Evolutionary conservation across 2,329 filamentous ascomycete genomes (phyloP), one percentile per base, ranked within the genome.

Genomic region (Xylariomycetidae sp.): DNA sequence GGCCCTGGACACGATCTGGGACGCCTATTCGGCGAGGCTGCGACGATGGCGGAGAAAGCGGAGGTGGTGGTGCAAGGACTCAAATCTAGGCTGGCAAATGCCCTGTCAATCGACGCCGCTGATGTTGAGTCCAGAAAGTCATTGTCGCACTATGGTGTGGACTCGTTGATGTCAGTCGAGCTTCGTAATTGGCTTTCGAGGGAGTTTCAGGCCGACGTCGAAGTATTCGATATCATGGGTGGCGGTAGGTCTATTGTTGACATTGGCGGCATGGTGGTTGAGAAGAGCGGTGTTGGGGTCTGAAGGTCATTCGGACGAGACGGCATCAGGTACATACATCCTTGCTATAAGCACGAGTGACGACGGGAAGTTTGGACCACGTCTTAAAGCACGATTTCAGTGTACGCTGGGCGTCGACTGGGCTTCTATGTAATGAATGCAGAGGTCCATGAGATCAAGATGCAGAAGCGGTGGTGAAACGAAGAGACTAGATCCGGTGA

Each of bases 111-210:
- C 7, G 23, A 43, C 6, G 27, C 38, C 4, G 35, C 41, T 8
- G 50, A 55, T 14, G 43, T 57, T 6, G 48, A 54, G 23, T 15
- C 36, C 2, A 31, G 35, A 10, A 48, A 46, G 31, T 42, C 44
- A 10, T 38, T 57, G 2, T 52, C 53, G 1, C 47, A 43, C 6
- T 50, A 49, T 24, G 54, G 54, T 3, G 48, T 57, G 2, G 54
- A 58, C 38, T 58, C 54, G 0, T 46, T 58, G 2, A 47, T 58
- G 26, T 53, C 53, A 3, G 47, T 57, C 2, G 55, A 59, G 26
- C 25, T 58, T 24, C 41, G 54, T 1, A 53, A 53, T 14, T 59
- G 52, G 43, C 49, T 59, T 6, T 26, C 27, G 10, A 35, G 35
- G 8, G 43, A 44, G 17, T 46, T 44, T 13, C 29, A 33, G 22